Conservation (phyloP, 2,329 filamentous ascomycete genomes). For the Thyridium curvatum region DNA sequence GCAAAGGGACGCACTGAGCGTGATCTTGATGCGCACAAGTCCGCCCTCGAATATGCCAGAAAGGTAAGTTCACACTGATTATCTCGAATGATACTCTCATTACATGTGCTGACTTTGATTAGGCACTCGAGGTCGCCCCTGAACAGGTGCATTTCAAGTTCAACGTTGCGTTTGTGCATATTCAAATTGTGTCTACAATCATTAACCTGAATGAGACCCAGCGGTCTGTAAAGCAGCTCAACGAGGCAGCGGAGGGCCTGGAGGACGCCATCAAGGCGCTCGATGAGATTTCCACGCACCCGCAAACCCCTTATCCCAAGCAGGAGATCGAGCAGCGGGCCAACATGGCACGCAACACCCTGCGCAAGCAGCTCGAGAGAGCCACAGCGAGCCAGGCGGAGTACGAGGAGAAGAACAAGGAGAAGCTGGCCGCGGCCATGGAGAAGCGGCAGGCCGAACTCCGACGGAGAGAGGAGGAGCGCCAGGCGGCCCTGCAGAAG, state of each 20-base stretch:
- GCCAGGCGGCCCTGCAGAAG: conserved; percentile 58
- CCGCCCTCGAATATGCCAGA: conserved; percentile 54
- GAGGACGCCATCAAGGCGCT: conserved; percentile 76
- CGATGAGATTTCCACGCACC: conserved; percentile 56
- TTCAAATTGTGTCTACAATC: conserved; percentile 81
- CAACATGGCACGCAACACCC: conserved; percentile 94
- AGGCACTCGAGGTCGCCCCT: conserved; percentile 72
- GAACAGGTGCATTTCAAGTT: conserved; percentile 91
- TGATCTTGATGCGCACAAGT: conserved; percentile 51
- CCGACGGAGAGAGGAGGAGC: conserved; percentile 69
- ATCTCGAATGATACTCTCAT: background rate
- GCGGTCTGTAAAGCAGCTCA: conserved; percentile 72
- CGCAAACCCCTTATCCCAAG: conserved; percentile 78
- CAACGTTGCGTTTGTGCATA: conserved; percentile 96
- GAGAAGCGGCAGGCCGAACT: conserved; percentile 77
- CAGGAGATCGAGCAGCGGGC: conserved; percentile 89
- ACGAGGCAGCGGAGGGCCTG: conserved; percentile 69
- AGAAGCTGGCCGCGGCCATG: conserved; percentile 76
- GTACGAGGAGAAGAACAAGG: conserved; percentile 89
- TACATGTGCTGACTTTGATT: conserved; percentile 7
- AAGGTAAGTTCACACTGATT: conserved; percentile 44
- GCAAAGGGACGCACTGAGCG: conserved; percentile 64
- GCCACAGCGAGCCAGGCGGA: conserved; percentile 78
- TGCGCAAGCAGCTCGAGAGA: conserved; percentile 84
- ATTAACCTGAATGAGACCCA: conserved; percentile 69